Evolutionary conservation across 2,329 filamentous ascomycete genomes (phyloP).

Genomic region (Xylaria multiplex): DNA sequence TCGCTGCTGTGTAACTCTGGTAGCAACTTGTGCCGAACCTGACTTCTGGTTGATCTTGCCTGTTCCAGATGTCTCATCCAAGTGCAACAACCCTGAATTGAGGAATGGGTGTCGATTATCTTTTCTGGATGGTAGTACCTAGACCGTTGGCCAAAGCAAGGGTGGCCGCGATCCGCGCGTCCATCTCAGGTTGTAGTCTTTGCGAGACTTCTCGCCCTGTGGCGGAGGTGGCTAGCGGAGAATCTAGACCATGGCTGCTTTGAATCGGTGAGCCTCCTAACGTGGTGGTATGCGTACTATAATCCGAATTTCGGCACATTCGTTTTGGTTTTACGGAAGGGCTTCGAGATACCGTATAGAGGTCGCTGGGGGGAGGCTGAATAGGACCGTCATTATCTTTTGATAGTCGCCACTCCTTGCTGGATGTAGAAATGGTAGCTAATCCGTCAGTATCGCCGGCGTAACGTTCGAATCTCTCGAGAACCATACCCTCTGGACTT

Average conservation of each 20-base stretch:
- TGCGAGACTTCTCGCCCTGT: conserved; percentile 6
- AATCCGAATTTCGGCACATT: not conserved
- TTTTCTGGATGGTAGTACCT: conserved; percentile 8
- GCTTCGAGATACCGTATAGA: not conserved
- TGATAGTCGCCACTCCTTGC: conserved; percentile 12
- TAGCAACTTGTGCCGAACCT: not conserved
- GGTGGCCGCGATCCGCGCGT: conserved; percentile 31
- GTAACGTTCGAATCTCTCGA: not conserved
- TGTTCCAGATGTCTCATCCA: not conserved
- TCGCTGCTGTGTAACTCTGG: not conserved
- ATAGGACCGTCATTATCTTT: not conserved
- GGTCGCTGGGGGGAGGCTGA: not conserved
- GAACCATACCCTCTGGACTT: conserved; percentile 1
- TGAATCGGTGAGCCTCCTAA: conserved; percentile 7
- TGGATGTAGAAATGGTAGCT: not conserved
- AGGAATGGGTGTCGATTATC: not conserved
- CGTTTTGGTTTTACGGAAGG: not conserved
- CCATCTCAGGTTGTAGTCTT: conserved; percentile 9
- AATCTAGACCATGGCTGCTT: not conserved
- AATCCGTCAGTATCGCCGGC: not conserved
- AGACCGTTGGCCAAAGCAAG: conserved; percentile 24
- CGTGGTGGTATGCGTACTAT: not conserved
- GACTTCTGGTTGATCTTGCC: not conserved
- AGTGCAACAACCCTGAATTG: no score
- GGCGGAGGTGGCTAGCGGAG: not conserved